phyloP scores from a whole-genome alignment of 495 filamentous ascomycete species.

The Bombardia bombarda region DNA sequence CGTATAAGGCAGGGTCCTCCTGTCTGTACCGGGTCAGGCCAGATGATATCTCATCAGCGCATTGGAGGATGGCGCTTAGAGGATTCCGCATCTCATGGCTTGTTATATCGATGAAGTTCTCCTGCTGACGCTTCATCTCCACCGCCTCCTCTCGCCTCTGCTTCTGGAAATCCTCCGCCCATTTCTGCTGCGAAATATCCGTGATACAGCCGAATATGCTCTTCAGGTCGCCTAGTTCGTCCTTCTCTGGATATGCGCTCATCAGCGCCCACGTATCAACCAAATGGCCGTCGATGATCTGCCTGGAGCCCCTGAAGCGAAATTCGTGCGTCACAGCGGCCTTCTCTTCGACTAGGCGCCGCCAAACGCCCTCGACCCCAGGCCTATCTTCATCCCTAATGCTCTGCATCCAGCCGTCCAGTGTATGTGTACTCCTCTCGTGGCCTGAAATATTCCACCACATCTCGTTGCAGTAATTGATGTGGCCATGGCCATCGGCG shows the following conservation, averaged over 20 bases:
- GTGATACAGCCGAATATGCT: slow-evolving; percentile 61
- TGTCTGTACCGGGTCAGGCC: slow-evolving; percentile 38
- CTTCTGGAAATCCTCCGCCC: slow-evolving; percentile 57
- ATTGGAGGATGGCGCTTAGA: slow-evolving; percentile 72
- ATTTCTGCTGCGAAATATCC: slow-evolving; percentile 50
- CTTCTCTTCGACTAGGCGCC: slow-evolving; percentile 46
- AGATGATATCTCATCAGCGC: slow-evolving; percentile 65
- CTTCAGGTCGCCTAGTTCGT: slow-evolving; percentile 49
- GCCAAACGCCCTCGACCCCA: slow-evolving; percentile 48
- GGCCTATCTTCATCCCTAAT: slow-evolving; percentile 53
- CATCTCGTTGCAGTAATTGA: slow-evolving; percentile 66
- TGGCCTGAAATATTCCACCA: slow-evolving; percentile 62
- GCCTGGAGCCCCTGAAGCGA: slow-evolving; percentile 55
- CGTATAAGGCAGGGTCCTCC: slow-evolving; percentile 5
- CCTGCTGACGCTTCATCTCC: slow-evolving; percentile 59
- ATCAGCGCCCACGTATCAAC: slow-evolving; percentile 65
- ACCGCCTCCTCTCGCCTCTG: slow-evolving; percentile 53
- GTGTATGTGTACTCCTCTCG: slow-evolving; percentile 38
- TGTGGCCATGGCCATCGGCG: slow-evolving; percentile 50
- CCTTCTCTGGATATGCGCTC: slow-evolving; percentile 60
- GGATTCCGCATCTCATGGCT: slow-evolving; percentile 87
- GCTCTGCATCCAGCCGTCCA: slow-evolving; percentile 56
- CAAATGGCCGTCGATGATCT: slow-evolving; percentile 46
- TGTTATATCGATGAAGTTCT: slow-evolving; percentile 86
- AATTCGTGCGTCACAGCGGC: slow-evolving; percentile 55